Conservation (phyloP, 441 rosid genomes). For the Pelargonium citronellum region DNA sequence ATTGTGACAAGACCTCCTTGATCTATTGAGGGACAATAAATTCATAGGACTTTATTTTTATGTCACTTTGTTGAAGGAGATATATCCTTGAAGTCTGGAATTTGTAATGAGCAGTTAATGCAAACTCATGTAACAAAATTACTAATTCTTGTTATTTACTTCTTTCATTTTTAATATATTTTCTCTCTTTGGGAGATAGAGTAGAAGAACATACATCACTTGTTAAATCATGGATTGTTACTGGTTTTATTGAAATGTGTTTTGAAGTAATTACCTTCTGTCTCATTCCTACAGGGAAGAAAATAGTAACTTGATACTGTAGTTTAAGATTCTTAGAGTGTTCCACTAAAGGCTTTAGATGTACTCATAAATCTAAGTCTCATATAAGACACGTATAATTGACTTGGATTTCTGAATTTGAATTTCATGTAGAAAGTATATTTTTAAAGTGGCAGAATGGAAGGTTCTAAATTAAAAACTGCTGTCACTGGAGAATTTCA, state of each 20-base stretch:
- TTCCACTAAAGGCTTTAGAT: too few species aligned
- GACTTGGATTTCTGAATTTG: too few species aligned
- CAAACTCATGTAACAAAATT: slow-evolving; percentile 18
- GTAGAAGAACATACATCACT: background rate
- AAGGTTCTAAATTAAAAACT: too few species aligned
- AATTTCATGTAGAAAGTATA: too few species aligned
- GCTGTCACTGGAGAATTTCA: background rate
- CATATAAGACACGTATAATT: too few species aligned
- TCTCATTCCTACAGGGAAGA: too few species aligned
- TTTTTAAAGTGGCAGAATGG: too few species aligned
- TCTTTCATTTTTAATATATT: background rate
- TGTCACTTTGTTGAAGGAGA: slow-evolving; percentile 26
- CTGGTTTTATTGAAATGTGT: background rate
- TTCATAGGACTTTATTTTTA: slow-evolving; percentile 26
- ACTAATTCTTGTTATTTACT: slow-evolving; percentile 5
- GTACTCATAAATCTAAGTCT: too few species aligned
- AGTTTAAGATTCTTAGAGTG: too few species aligned
- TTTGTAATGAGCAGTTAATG: slow-evolving; percentile 18
- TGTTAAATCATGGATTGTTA: background rate
- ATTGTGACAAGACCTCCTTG: slow-evolving; percentile 62
- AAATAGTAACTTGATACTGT: too few species aligned
- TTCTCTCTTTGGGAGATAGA: slow-evolving; percentile 2
- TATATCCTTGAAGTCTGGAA: slow-evolving; percentile 11
- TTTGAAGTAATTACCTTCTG: background rate
- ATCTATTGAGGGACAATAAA: slow-evolving; percentile 29